phyloP scores from a whole-genome alignment of 192 early-diverging fungal genomes.

The Entomortierella lignicola region DNA sequence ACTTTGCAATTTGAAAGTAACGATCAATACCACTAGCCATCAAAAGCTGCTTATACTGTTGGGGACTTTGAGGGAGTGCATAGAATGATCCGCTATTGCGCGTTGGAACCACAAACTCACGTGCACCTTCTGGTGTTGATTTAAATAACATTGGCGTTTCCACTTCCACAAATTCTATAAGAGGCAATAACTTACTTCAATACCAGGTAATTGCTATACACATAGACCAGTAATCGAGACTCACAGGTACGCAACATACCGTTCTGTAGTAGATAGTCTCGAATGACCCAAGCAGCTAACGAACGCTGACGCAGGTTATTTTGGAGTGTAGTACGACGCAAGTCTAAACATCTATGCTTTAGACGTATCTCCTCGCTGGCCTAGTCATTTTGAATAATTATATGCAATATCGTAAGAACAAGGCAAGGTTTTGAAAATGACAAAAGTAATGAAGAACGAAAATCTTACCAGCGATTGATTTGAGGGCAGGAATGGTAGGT shows the following conservation, averaged over 20 bases:
- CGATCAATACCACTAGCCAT: slow-evolving; percentile 91
- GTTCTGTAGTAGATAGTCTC: slow-evolving; percentile 75
- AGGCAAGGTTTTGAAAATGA: no score
- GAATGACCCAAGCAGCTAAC: slow-evolving; percentile 69
- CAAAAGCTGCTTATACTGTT: slow-evolving; percentile 94
- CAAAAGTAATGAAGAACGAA: no score
- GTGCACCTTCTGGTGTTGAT: slow-evolving; percentile 91
- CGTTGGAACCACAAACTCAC: slow-evolving; percentile 96
- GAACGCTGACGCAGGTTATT: slow-evolving; percentile 80
- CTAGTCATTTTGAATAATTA: no score
- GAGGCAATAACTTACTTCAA: not conserved
- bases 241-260: slow-evolving; percentile 54
- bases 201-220: not conserved
- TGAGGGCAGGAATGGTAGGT: slow-evolving; percentile 71
- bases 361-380: slow-evolving; percentile 84
- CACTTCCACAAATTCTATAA: slow-evolving; percentile 85
- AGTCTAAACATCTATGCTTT: slow-evolving; percentile 81
- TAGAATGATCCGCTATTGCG: slow-evolving; percentile 79
- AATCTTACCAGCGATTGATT: slow-evolving; percentile 61
- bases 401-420: no score
- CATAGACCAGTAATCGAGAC: no score
- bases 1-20: slow-evolving; percentile 93
- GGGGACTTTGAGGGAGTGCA: slow-evolving; percentile 91
- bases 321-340: slow-evolving; percentile 82
- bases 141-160: slow-evolving; percentile 94